Evolutionary conservation across 306 rosid genomes (phyloP).

Genomic region (Ceratonia siliqua): DNA sequence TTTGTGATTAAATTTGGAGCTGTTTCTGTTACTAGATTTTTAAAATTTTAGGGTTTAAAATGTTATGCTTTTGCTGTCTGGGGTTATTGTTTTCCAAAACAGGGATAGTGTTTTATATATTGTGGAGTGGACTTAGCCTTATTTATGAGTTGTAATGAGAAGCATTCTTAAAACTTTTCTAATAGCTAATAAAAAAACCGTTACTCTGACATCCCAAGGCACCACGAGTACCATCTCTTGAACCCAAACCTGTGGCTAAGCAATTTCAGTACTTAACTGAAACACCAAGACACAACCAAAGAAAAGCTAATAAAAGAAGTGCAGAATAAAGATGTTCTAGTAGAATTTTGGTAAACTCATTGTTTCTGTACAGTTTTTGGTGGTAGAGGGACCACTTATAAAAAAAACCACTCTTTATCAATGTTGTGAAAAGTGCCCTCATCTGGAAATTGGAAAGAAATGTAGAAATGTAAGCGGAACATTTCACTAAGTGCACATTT

Average conservation of each 20-base stretch:
- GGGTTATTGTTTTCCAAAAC: background rate
- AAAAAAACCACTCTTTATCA: background rate
- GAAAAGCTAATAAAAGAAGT: background rate
- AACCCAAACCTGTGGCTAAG: too few species aligned
- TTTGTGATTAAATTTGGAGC: background rate
- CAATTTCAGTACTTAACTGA: too few species aligned
- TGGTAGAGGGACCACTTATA: background rate
- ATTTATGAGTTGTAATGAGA: background rate
- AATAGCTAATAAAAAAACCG: background rate
- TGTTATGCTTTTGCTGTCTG: background rate
- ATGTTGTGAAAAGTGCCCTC: background rate
- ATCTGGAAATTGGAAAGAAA: background rate
- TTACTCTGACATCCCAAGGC: too few species aligned
- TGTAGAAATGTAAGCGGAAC: background rate
- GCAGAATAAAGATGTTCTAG: background rate
- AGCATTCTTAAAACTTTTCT: background rate
- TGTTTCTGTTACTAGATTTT: background rate
- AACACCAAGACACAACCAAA: too few species aligned
- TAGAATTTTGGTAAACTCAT: background rate
- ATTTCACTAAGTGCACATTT: background rate
- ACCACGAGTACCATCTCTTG: too few species aligned
- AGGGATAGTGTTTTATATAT: background rate
- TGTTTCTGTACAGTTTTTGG: background rate
- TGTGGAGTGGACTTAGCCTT: background rate
- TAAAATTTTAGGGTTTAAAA: background rate